phyloP scores from a whole-genome alignment of 331 rosid genomes.

The Pyrus hybrid region DNA sequence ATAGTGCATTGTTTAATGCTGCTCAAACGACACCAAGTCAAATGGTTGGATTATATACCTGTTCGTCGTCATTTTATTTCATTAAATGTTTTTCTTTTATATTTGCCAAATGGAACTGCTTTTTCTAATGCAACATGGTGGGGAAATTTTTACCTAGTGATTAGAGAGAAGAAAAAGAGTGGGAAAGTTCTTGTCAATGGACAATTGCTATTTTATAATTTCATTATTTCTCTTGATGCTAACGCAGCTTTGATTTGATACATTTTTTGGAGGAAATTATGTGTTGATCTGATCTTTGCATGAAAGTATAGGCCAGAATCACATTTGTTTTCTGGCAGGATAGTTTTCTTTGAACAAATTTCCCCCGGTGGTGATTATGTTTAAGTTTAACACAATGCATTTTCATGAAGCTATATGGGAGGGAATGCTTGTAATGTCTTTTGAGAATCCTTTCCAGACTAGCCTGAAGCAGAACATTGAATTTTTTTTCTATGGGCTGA shows the following conservation, averaged over 20 bases:
- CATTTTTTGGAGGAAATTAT: not conserved
- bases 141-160: not conserved
- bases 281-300: not conserved
- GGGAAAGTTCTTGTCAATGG: not conserved
- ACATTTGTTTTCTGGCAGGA: no score
- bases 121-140: not conserved
- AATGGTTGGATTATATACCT: constrained; percentile 46
- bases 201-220: not conserved
- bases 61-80: not conserved
- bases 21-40: constrained; percentile 86
- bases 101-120: not conserved
- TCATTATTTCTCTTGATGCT: not conserved
- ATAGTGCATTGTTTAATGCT: constrained; percentile 72
- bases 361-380: no score
- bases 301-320: no score
- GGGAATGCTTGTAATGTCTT: not conserved
- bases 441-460: not conserved
- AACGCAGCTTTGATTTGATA: not conserved
- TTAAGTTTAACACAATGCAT: not conserved
- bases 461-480: not conserved
- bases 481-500: not conserved
- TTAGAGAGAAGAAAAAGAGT: not conserved
- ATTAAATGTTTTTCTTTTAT: not conserved
- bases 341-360: no score
- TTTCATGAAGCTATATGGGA: not conserved